Base-by-base conservation (phyloP, 345 rosid species). In the Melaleuca quinquenervia region DNA sequence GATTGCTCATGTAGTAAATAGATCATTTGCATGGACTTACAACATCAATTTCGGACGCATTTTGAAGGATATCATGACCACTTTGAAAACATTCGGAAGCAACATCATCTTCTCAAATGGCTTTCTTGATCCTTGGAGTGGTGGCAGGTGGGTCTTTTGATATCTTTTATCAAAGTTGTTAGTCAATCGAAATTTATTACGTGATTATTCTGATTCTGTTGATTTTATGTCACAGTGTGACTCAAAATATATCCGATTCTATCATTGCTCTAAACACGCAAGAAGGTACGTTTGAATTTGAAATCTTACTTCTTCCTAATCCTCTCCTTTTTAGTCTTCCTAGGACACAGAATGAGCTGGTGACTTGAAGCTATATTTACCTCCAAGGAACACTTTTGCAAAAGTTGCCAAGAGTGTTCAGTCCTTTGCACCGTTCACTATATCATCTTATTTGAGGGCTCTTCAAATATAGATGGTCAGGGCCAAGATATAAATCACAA, bases 81-180 rank as follows among this genome's bases (percentile, higher is more conserved):
- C 85, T 45, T 86, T 97, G 93, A 93, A 92, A 90, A 82, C 60
- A 51, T 97, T 95, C 85, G 98, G 98, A 86, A 95, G 98, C 88
- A 97, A 96, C 93, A 97, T 97, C 84, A 97, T 97, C 82, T 96
- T 97, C 94, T 95, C 98, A 74, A 97, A 93, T 52, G 99, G 99
- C 87, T 89, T 95, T n/a, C 91, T 95, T 90, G 98, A 97, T 95
- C 99, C 99, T 60, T 97, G 98, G 97, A 97, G 99, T 90, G 98
- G 99, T 89, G 94, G 96, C 91, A 87, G 98, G 99, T 96, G 84
- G 87, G 83, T 76, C 76, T 83, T 80, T 85, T 58, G 50, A 48
- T 29, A 26, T 22, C 56, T 84, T 84, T 51, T 58, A 29, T 49
- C 18, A 56, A 15, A n/a, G 22, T 12, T 0, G 11, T 48, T 1